These are phyloP conservation scores for Penicillium decumbens DNA, from an alignment of 2,329 filamentous ascomycete species.

Conservation along the genomic window DNA sequence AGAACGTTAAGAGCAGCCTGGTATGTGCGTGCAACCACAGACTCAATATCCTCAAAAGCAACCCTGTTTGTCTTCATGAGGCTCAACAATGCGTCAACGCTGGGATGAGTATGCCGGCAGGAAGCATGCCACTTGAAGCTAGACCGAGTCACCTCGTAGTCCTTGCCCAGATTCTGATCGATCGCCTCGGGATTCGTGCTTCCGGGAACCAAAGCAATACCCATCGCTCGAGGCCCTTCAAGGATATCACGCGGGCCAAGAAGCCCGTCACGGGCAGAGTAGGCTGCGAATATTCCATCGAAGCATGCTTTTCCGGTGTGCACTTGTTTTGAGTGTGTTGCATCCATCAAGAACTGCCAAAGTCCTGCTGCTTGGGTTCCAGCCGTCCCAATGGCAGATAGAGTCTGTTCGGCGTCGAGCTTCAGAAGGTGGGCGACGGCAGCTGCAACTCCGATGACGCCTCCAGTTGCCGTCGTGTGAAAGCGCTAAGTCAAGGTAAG, in stretches of 20 bases:
- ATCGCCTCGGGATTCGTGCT: constrained; percentile 22
- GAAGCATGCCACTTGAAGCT: constrained; percentile 36
- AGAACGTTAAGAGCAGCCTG: constrained; percentile 32
- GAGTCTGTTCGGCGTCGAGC: constrained; percentile 19
- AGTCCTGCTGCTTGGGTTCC: constrained; percentile 33
- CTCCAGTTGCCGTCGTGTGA: constrained; percentile 26
- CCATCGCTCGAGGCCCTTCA: constrained; percentile 29
- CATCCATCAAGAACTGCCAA: constrained; percentile 32
- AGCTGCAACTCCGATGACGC: constrained; percentile 29
- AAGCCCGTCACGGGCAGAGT: constrained; percentile 25
- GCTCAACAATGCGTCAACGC: constrained; percentile 28
- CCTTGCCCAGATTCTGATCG: constrained; percentile 21
- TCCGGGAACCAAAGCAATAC: constrained; percentile 22
- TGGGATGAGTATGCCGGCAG: constrained; percentile 32
- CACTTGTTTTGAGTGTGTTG: constrained; percentile 31
- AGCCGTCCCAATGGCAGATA: constrained; percentile 30
- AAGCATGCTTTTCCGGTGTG: constrained; percentile 33
- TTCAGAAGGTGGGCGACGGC: constrained; percentile 25
- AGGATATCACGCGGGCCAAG: constrained; percentile 28
- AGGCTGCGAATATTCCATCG: constrained; percentile 31
- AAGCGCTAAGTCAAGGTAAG: constrained; percentile 18
- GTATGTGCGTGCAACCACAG: constrained; percentile 26
- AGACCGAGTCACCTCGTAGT: constrained; percentile 26
- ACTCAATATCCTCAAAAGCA: constrained; percentile 27
- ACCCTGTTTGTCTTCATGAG: constrained; percentile 26